Percentiles rank a stretch among this genome's conserved stretches.
These are phyloP conservation scores for Mortierella claussenii DNA, from an alignment of 192 early-diverging fungal genomes.

Conservation along the genomic window DNA sequence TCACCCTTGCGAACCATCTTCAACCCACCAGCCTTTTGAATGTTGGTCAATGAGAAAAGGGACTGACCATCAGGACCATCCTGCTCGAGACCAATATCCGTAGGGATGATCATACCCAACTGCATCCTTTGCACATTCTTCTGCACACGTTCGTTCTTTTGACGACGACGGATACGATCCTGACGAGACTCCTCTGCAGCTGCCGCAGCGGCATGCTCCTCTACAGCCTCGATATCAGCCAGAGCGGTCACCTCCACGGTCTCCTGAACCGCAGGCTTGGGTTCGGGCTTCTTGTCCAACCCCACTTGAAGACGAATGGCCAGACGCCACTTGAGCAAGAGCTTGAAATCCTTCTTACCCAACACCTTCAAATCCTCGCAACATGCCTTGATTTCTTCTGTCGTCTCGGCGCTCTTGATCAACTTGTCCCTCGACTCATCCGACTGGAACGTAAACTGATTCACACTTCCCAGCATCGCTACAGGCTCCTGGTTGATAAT, in stretches of 20 bases:
- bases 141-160: conserved; percentile 75
- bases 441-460: conserved; percentile 78
- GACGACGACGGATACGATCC: conserved; percentile 64
- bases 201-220: conserved; percentile 56
- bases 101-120: conserved; percentile 81
- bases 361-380: conserved; percentile 92
- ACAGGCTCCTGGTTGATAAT: conserved; percentile 83
- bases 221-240: conserved; percentile 68
- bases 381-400: conserved; percentile 80
- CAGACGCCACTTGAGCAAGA: conserved; percentile 89
- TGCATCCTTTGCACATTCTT: conserved; percentile 80
- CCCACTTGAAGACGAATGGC: conserved; percentile 69
- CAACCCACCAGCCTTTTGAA: conserved; percentile 61
- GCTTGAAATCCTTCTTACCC: conserved; percentile 94
- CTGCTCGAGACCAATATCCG: conserved; percentile 81
- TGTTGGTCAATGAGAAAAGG: conserved; percentile 68
- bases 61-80: conserved; percentile 60
- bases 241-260: conserved; percentile 53
- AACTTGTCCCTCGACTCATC: conserved; percentile 68
- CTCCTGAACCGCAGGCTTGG: conserved; percentile 52
- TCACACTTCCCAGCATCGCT: conserved; percentile 78
- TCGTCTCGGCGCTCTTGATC: conserved; percentile 68
- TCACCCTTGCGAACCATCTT: conserved; percentile 65
- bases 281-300: conserved; percentile 63
- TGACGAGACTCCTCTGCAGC: conserved; percentile 44